Base-by-base conservation (phyloP, 306 rosid species). In the Pyrus bretschneideri region DNA sequence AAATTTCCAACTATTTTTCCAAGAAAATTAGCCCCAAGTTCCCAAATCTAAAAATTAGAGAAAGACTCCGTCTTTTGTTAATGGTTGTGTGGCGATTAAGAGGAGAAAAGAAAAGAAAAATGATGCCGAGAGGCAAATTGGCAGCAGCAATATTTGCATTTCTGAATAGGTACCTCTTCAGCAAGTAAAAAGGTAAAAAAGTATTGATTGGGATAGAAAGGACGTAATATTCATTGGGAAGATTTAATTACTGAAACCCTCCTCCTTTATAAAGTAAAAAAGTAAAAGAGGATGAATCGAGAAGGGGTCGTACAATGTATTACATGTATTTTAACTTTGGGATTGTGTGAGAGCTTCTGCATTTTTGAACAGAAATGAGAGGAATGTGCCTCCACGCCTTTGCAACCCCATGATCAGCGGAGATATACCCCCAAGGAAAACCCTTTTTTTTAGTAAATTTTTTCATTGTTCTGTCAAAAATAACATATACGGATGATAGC, bases 221-320 rank as follows among this genome's bases (percentile, higher is more conserved):
- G 10, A 27, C 67, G 54, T 72, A 83, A 45, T 65, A 77, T 85
- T 67, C 90, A 88, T 68, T 89, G 93, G 95, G 97, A 93, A 87
- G 97, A 93, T 82, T 81, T 93, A 42, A 86, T 91, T 60, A 86
- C 87, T 57, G 96, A 93, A 84, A 82, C 93, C 65, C 91, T 93
- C 21, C 83, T 91, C 63, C 91, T 91, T 73, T 91, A 89, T 85
- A 73, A 80, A 38, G 98, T 91, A 46, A 89, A 84, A 11, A 44
- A 1, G 49, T 44, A 44, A 44, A 44, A 75, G 95, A 88, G 42
- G 91, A 88, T 79, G 93, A 91, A 93, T 91, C 54, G 95, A 89
- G 93, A 91, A 85, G 77, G 95, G 98, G 29, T 86, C 82, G 77
- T 93, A 91, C 75, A 89, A 86, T 76, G 81, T 86, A 75, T 77